These are phyloP conservation scores for Dacryopinax primogenitus DNA, from an alignment of 768 basidiomycete species.

Conservation along the genomic window DNA sequence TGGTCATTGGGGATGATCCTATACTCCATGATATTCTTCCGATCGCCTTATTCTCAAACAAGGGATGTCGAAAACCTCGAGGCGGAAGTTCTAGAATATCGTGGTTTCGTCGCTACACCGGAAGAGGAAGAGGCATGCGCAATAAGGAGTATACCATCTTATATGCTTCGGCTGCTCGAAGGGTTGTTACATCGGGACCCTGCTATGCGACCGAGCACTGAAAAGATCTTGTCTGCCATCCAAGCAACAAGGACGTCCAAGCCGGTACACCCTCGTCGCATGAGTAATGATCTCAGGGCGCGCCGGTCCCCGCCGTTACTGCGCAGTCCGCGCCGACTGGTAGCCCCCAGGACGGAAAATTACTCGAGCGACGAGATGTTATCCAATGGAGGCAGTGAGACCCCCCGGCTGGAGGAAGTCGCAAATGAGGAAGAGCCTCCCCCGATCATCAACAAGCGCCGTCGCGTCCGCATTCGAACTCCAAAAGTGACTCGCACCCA, in stretches of 20 bases:
- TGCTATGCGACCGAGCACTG: neutral
- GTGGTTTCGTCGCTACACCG: slow-evolving; percentile 31
- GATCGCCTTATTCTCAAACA: slow-evolving; percentile 61
- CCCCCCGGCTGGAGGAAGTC: neutral
- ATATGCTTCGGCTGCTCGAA: neutral
- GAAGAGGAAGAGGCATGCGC: neutral
- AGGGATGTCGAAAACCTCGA: slow-evolving; percentile 61
- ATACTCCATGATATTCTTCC: slow-evolving; percentile 85
- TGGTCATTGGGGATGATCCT: slow-evolving; percentile 97
- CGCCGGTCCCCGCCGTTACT: neutral
- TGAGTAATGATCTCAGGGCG: neutral
- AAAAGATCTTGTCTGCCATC: neutral
- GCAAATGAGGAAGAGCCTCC: neutral
- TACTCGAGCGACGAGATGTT: neutral
- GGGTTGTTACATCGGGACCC: neutral
- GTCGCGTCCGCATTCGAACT: neutral
- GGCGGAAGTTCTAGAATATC: slow-evolving; percentile 57
- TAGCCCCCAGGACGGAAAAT: neutral
- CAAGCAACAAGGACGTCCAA: neutral
- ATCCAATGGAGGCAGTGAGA: neutral
- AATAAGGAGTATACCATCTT: neutral
- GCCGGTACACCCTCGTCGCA: neutral
- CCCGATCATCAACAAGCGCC: neutral
- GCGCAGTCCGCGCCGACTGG: neutral
- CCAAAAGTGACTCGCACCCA: neutral